A percentile compares a stretch with the other conserved stretches of the same genome.
Conservation (phyloP, 164 flowering plant species). For the Dillenia suffruticosa region DNA sequence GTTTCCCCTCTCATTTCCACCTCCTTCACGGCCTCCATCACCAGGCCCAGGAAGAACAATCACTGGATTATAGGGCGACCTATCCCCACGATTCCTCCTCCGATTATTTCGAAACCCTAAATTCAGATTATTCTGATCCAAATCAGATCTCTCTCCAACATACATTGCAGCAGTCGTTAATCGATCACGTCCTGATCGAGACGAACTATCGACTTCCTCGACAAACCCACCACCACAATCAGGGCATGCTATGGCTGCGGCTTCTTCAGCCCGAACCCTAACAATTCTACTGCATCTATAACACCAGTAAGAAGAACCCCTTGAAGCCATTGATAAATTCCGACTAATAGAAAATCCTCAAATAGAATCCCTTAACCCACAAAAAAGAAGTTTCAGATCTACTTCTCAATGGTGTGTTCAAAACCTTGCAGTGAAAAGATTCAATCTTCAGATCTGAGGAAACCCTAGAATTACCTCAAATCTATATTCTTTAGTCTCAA, state of each 20-base stretch:
- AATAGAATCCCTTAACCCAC: no score
- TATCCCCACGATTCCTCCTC: slow-evolving; percentile 36
- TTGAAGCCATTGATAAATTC: slow-evolving; percentile 18
- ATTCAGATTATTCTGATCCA: slow-evolving; percentile 14
- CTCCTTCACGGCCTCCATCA: slow-evolving; percentile 6
- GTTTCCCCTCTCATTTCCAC: slow-evolving; percentile 23
- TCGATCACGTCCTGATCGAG: slow-evolving; percentile 16
- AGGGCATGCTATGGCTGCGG: slow-evolving; percentile 38
- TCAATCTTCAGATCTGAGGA: no score
- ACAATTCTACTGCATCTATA: slow-evolving; percentile 57
- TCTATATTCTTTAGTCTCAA: no score
- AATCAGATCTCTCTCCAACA: slow-evolving; percentile 23
- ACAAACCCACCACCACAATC: slow-evolving; percentile 68
- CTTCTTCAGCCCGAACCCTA: slow-evolving; percentile 23
- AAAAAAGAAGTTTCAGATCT: no score
- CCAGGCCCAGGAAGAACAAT: slow-evolving; percentile 62
- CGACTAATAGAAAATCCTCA: no score
- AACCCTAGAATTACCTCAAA: no score
- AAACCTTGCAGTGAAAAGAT: no score
- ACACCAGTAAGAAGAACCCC: slow-evolving; percentile 59
- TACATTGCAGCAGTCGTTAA: slow-evolving; percentile 36
- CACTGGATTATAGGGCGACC: slow-evolving; percentile 70
- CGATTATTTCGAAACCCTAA: slow-evolving; percentile 36
- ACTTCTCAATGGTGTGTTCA: no score
- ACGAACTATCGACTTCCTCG: slow-evolving; percentile 43